These are phyloP conservation scores for Wolfiporia cocos DNA, from an alignment of 1,284 basidiomycete species.

Conservation along the genomic window DNA sequence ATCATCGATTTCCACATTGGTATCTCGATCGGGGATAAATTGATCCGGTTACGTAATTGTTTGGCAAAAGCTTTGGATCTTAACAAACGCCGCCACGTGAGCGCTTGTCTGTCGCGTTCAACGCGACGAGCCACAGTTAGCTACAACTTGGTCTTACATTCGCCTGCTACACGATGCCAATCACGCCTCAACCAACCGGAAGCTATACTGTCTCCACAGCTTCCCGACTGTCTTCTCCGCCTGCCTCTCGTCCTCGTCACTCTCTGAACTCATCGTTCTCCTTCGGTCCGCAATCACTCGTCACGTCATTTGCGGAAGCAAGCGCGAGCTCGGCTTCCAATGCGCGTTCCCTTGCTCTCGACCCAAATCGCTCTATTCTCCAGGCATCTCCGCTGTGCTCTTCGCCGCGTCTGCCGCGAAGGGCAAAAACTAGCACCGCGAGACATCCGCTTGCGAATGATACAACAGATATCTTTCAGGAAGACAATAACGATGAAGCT, in stretches of 20 bases:
- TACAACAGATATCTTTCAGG: constrained; percentile 70
- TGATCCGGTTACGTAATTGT: constrained; percentile 7
- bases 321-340: constrained; percentile 52
- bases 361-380: constrained; percentile 71
- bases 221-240: constrained; percentile 30
- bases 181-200: constrained; percentile 26
- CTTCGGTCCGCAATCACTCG: constrained; percentile 67
- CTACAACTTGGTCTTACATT: too few relatives aligned
- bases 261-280: constrained; percentile 80
- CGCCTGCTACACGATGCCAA: constrained; percentile 21
- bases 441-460: constrained; percentile 72
- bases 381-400: constrained; percentile 61
- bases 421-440: constrained; percentile 41
- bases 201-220: constrained; percentile 32
- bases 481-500: constrained; percentile 35
- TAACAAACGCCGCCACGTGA: constrained; percentile 14
- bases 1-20: constrained; percentile 7
- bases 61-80: constrained; percentile 16
- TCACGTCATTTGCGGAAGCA: constrained; percentile 58
- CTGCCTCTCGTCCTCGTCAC: constrained; percentile 45
- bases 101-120: neutral
- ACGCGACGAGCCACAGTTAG: neutral
- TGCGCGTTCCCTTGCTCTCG: constrained; percentile 51
- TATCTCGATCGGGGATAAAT: constrained; percentile 1
- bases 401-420: constrained; percentile 43